Evolutionary conservation across 305 asterid genomes (phyloP).

Genomic region (Nicotiana rustica): DNA sequence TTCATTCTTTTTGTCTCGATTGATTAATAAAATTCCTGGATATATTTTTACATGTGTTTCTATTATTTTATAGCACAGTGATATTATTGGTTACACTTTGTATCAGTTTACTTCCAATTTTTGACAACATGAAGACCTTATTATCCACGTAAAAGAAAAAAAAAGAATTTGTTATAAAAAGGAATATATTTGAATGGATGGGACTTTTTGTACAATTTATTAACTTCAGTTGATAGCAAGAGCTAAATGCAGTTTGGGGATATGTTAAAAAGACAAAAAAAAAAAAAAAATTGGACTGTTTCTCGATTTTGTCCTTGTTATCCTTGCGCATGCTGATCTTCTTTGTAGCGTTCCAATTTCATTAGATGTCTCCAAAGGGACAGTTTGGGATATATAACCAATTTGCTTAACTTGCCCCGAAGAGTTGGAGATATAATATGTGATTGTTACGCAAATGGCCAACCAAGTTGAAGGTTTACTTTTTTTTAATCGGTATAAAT

Average conservation of each 20-base stretch:
- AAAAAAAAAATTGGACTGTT: no score
- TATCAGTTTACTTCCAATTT: not conserved
- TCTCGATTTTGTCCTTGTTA: no score
- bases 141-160: not conserved
- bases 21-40: conserved; percentile 14
- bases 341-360: no score
- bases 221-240: not conserved
- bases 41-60: not conserved
- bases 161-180: not conserved
- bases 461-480: no score
- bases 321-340: no score
- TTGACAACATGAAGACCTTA: not conserved
- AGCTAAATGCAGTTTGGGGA: not conserved
- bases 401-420: not conserved
- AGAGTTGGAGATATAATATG: not conserved
- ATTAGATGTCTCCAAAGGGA: no score
- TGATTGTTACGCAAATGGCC: no score
- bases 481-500: no score
- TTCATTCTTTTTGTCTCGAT: conserved; percentile 13
- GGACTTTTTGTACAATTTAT: not conserved
- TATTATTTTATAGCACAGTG: not conserved
- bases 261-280: no score
- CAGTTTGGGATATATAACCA: not conserved
- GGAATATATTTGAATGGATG: not conserved
- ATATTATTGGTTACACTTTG: not conserved